Conservation (phyloP, 2,329 filamentous ascomycete genomes). For the Leptographium flavum region DNA sequence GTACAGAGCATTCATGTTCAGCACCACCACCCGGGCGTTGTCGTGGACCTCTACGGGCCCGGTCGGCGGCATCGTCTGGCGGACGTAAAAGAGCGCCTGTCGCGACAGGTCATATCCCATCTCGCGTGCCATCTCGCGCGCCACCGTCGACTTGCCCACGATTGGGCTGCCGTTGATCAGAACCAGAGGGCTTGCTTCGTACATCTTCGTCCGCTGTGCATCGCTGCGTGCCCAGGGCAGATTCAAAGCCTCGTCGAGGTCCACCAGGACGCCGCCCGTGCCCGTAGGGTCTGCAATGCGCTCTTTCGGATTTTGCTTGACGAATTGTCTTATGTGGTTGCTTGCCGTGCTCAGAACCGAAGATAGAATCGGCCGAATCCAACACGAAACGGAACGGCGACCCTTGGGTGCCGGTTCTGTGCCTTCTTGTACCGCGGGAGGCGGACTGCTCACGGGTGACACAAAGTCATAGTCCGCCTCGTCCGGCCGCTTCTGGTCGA, state of each 20-base stretch:
- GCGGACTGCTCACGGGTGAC: not conserved
- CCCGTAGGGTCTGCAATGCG: too few relatives aligned
- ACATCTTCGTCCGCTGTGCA: not conserved
- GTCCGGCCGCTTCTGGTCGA: not conserved
- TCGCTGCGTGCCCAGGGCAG: not conserved
- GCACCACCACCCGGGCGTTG: not conserved
- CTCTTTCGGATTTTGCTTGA: not conserved
- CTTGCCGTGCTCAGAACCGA: not conserved
- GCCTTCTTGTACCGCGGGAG: not conserved
- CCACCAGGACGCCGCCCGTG: not conserved
- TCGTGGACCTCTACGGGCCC: not conserved
- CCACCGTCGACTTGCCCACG: slow-evolving; percentile 7
- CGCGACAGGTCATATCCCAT: too few relatives aligned
- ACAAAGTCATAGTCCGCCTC: not conserved
- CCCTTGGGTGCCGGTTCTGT: too few relatives aligned
- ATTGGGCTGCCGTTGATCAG: slow-evolving; percentile 5
- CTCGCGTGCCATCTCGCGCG: not conserved
- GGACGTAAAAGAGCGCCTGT: too few relatives aligned
- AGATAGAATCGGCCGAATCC: not conserved
- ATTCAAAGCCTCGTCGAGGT: not conserved
- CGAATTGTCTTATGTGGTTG: not conserved
- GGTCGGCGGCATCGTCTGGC: not conserved
- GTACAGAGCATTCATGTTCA: not conserved
- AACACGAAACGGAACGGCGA: not conserved
- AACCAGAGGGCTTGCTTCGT: not conserved